Evolutionary conservation across 352 stramenopile genomes (phyloP), one percentile per base, ranked within the genome.

Genomic region (Globisporangium sylvaticum): DNA sequence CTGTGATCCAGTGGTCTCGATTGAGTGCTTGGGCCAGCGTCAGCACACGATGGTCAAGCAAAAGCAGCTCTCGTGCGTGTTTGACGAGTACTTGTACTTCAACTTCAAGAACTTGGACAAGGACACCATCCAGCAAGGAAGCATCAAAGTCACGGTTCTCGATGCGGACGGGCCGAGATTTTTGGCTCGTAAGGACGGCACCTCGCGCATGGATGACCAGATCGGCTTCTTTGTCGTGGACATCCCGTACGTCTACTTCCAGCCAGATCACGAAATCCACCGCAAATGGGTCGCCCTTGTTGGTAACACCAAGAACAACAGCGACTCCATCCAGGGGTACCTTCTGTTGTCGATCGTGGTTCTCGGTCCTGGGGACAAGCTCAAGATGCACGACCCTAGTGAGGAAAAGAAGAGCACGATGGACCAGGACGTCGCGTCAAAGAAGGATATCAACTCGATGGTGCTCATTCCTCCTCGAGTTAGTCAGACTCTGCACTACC

Each of bases 21-120:
- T 96, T 18, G 88, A 94, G 67, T 93, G 88, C 48, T 77, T 97
- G 46, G 84, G 80, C 3, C 85, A 96, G 58, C 81, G 83, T 9
- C 81, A 95, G 58, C 78, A 96, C 62, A 95, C 84, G 8, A 73
- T 84, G 50, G 80, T 95, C 62, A 89, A 96, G 78, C 77, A 91
- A 66, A 87, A 96, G 65, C 82, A 91, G 58, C 75, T 92, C 14
- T 94, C 80, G 29, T 93, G 81, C 46, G 87, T 98, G 3, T 97
- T 97, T 76, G 93, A 98, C 70, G 89, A 98, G 66, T 83, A 84
- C 18, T 76, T 97, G 27, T 94, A 94, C 62, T 96, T 98, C 71
- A 89, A 95, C 65, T 92, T 97, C 42, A 77, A 78, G 31, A 70
- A 93, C 50, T 20, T 96, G 7, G 84, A 93, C 68, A 90, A 86